Base-by-base conservation (phyloP, 495 filamentous ascomycete genomes). In the Aspergillus wentii region DNA sequence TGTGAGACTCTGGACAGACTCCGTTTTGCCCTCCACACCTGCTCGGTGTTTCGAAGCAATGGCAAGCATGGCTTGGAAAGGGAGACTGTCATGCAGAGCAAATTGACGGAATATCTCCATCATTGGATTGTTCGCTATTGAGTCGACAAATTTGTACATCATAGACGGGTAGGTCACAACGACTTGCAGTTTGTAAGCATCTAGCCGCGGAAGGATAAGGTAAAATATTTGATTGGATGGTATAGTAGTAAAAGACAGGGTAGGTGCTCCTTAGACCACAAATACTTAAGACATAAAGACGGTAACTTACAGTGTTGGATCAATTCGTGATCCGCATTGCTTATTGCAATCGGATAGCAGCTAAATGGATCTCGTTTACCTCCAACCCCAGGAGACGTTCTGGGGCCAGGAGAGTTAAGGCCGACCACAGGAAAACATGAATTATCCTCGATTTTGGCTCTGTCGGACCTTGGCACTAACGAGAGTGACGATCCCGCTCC, bases 51-150 rank as follows among this genome's bases (percentile, higher is more conserved):
- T 57, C 5, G 54, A 54, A 17, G 54, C 54, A 42, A 57, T 57
- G 2, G 54, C 54, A 35, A 57, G 48, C 54, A 57, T 57, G 13
- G 54, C 54, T 26, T 57, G 54, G 23, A 57, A 57, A 8, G 54
- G 50, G 11, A 57, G 38, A 9, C 29, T 38, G 34, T 57, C 54
- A 31, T 54, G 44, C 17, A 57, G 27, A 9, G 50, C 54, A 17
- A 57, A 43, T 33, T 51, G 46, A 7, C 45, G 46, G 26, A 57
- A 57, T 30, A 57, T 57, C 30, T 51, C 51, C 50, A 54, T 43
- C 50, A 54, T 49, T 10, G 54, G 54, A 22, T 57, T 54, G 13
- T 46, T 37, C n/a, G 47, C 33, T 13, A 41, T 25, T 2, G 46
- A 43, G 10, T 51, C 36, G 38, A 42, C 41, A 27, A 57, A 51